phyloP scores from a whole-genome alignment of 345 rosid species.

The Diplotaxis tenuifolia region DNA sequence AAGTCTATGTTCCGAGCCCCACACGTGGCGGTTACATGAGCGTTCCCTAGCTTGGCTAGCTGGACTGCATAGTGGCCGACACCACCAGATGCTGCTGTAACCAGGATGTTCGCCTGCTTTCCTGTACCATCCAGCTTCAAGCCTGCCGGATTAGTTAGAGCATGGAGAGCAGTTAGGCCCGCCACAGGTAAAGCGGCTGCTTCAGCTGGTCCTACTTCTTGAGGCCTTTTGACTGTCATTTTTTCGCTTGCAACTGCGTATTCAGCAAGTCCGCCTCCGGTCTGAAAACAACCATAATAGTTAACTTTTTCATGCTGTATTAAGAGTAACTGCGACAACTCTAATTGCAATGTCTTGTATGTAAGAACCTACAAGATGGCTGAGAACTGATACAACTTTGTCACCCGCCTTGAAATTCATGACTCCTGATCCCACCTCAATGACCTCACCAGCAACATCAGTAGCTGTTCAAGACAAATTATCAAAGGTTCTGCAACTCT shows the following conservation, averaged over 20 bases:
- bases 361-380: conserved; percentile 39
- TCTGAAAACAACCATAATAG: conserved; percentile 33
- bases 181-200: conserved; percentile 66
- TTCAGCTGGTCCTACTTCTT: conserved; percentile 67
- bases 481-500: not conserved
- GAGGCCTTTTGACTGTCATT: conserved; percentile 52
- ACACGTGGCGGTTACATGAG: conserved; percentile 84
- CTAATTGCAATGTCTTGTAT: not conserved
- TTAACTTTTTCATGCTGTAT: not conserved
- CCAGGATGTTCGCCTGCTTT: conserved; percentile 49
- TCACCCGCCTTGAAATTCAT: conserved; percentile 66
- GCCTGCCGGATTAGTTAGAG: conserved; percentile 56
- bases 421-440: conserved; percentile 63
- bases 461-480: conserved; percentile 48
- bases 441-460: conserved; percentile 79
- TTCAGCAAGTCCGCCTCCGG: conserved; percentile 66
- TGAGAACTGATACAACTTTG: conserved; percentile 67
- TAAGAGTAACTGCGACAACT: not conserved
- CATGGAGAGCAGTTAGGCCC: conserved; percentile 64
- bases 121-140: conserved; percentile 65
- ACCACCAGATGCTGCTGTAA: conserved; percentile 84
- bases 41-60: conserved; percentile 65
- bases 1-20: conserved; percentile 70
- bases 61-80: conserved; percentile 84
- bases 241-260: conserved; percentile 59